Evolutionary conservation across 2,329 filamentous ascomycete genomes (phyloP).

Genomic region (Pseudonectria buxi): DNA sequence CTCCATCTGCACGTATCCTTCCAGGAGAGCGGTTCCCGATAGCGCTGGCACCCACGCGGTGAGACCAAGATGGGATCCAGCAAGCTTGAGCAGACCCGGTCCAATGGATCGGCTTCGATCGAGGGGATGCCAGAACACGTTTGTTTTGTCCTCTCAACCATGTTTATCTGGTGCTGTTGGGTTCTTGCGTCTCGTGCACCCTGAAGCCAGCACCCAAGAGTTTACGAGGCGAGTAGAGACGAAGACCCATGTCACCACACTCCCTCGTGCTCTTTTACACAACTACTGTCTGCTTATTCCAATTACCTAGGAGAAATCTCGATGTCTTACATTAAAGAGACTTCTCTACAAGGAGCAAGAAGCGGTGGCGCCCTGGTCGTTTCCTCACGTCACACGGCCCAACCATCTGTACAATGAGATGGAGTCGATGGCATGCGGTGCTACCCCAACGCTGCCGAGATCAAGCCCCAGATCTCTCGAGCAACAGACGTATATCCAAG

Average conservation of each 20-base stretch:
- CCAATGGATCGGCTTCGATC: slow-evolving; percentile 12
- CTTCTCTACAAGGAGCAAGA: not conserved
- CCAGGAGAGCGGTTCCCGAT: slow-evolving; percentile 17
- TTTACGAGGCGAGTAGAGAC: too few species aligned
- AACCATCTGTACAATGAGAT: slow-evolving; percentile 7
- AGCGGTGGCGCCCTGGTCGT: slow-evolving; percentile 13
- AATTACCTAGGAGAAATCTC: too few species aligned
- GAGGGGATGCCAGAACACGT: not conserved
- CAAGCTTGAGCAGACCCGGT: slow-evolving; percentile 8
- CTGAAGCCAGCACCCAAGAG: too few species aligned
- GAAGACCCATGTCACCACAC: too few species aligned
- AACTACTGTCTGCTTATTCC: too few species aligned
- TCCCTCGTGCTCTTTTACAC: too few species aligned
- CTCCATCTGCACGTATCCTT: slow-evolving; percentile 16
- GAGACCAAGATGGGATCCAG: slow-evolving; percentile 8
- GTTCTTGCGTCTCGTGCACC: too few species aligned
- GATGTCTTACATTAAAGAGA: too few species aligned
- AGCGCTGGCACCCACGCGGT: slow-evolving; percentile 16
- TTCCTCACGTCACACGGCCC: slow-evolving; percentile 5
- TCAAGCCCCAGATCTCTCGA: not conserved
- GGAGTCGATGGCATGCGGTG: slow-evolving; percentile 12
- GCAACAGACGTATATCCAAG: too few species aligned
- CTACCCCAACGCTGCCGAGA: slow-evolving; percentile 1
- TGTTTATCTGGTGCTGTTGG: too few species aligned
- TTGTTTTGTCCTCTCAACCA: too few species aligned